Conservation (phyloP, 148 eudicot genomes). For the Vaccinium vitisidaea region DNA sequence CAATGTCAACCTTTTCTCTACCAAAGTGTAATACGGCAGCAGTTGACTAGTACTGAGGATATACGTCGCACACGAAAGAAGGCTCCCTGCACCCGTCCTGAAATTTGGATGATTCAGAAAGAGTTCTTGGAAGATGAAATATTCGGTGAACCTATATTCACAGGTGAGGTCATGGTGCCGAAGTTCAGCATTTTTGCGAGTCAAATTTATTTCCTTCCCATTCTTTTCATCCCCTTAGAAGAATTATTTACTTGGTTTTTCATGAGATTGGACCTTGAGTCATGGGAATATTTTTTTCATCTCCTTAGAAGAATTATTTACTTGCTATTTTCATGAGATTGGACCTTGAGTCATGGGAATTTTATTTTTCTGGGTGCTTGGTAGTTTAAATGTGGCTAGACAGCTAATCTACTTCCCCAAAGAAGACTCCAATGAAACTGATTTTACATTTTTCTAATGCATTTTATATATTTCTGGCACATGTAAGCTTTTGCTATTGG, state of each 20-base stretch:
- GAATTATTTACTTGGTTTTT: neutral
- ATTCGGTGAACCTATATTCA: constrained; percentile 62
- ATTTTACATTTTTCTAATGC: neutral
- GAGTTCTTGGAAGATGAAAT: constrained; percentile 71
- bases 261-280: neutral
- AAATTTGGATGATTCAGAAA: constrained; percentile 76
- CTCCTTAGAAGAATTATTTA: neutral
- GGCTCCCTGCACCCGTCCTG: constrained; percentile 90
- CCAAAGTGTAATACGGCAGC: constrained; percentile 75
- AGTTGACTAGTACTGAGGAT: constrained; percentile 71
- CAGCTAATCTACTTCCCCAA: neutral
- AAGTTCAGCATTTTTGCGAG: constrained; percentile 4
- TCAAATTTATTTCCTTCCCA: neutral
- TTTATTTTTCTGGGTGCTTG: neutral
- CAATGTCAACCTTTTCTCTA: constrained; percentile 10
- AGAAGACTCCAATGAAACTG: neutral
- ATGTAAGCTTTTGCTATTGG: neutral
- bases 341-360: neutral
- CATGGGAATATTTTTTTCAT: neutral
- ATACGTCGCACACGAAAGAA: constrained; percentile 91
- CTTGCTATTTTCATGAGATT: neutral
- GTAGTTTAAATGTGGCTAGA: neutral
- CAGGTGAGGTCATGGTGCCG: constrained; percentile 48
- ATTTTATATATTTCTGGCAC: neutral
- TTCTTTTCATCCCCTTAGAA: neutral